Evolutionary conservation across 2,329 filamentous ascomycete genomes (phyloP).

Genomic region (Elsinoe arachidis): DNA sequence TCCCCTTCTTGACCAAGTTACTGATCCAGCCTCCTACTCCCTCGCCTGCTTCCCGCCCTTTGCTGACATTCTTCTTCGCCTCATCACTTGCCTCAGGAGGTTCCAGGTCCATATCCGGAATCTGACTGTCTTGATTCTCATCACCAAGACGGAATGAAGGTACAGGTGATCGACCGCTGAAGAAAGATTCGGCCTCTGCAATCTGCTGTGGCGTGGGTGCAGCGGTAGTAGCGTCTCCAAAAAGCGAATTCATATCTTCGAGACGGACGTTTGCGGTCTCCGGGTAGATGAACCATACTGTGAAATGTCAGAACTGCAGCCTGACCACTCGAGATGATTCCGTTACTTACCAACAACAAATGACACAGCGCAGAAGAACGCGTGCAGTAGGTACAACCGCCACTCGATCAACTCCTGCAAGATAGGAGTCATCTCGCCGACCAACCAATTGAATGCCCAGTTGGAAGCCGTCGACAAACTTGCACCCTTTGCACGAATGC

Average conservation of each 20-base stretch:
- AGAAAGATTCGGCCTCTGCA: conserved; percentile 73
- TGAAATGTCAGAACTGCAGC: conserved; percentile 10
- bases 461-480: conserved; percentile 68
- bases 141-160: conserved; percentile 59
- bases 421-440: conserved; percentile 45
- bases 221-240: conserved; percentile 82
- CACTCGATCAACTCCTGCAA: conserved; percentile 87
- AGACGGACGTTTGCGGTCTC: conserved; percentile 92
- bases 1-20: conserved; percentile 52
- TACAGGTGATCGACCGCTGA: conserved; percentile 68
- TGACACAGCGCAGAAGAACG: conserved; percentile 91
- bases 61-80: conserved; percentile 39
- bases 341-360: conserved; percentile 83
- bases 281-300: conserved; percentile 95
- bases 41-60: conserved; percentile 36
- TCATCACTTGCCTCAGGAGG: conserved; percentile 54
- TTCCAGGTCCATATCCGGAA: conserved; percentile 75
- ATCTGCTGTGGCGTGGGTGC: conserved; percentile 70
- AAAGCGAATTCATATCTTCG: conserved; percentile 92
- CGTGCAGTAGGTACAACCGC: conserved; percentile 89
- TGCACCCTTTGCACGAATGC: conserved; percentile 89
- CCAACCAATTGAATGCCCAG: conserved; percentile 33
- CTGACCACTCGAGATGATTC: not conserved
- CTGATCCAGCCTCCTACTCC: conserved; percentile 63
- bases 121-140: conserved; percentile 42